Evolutionary conservation across 768 basidiomycete genomes (phyloP), one percentile per base, ranked within the genome.

Genomic region (Podaxis mareebaensis): DNA sequence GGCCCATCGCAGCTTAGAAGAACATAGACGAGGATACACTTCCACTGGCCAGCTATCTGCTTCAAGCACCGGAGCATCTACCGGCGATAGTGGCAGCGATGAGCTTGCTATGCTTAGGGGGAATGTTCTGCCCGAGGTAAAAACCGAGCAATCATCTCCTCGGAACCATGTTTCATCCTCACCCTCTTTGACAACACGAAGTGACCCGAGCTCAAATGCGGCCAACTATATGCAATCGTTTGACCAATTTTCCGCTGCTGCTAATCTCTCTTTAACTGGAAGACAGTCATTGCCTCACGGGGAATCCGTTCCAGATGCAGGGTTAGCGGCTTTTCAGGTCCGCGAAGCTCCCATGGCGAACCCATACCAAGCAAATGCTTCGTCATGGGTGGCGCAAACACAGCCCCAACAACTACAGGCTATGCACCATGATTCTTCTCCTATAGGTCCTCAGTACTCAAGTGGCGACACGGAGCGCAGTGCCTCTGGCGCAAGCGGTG

Each of bases 1-100:
- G 71, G 89, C 89, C 0, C 89, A 88, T 66, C 76, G 76, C 40
- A 86, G 83, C 68, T 72, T 90, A 53, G 80, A 85, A 24, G 88
- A 89, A 68, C 87, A 83, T 71, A 24, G 10, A 20, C 80, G 84
- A 53, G 80, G 83, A 64, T 86, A 30, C 28, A 30, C 6, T 30
- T 0, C 6, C 28, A 6, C 7, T 30, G 28, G 87, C 8, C 82
- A 83, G 56, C 13, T 30, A 30, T 30, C 28, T 30, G 28, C 28
- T 30, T 30, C 65, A 11, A 11, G 36, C 33, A 13, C 53, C 20
- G 33, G 20, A 8, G 7, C 53, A 10, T 17, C n/a, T 33, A 11
- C 36, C 10, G 53, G n/a, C n/a, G 53, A 39, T 30, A 30, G 28
- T 15, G 20, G 36, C 38, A 17, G n/a, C 10, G 53, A 38, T 38